phyloP scores from a whole-genome alignment of 176 grass and related monocot species.

The Chloris gayana region DNA sequence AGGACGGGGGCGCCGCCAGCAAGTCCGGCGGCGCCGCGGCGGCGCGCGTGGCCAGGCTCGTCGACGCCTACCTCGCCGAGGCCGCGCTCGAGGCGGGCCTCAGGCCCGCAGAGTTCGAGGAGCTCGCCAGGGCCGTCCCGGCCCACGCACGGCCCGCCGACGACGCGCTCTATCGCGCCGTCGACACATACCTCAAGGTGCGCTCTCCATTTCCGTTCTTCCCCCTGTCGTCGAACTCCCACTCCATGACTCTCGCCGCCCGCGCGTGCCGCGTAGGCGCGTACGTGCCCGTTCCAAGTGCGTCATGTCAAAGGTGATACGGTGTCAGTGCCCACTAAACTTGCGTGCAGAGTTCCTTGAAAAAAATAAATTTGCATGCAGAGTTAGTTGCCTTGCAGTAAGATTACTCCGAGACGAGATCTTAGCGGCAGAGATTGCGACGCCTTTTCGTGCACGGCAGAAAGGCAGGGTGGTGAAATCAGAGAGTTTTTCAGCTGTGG shows the following conservation, averaged over 20 bases:
- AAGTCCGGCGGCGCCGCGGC: conserved; percentile 25
- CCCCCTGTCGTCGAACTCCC: background rate
- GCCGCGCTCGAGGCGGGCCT: conserved; percentile 78
- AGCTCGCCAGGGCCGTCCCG: conserved; percentile 73
- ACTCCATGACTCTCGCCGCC: background rate
- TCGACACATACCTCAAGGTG: conserved; percentile 98
- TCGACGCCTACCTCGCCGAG: conserved; percentile 89
- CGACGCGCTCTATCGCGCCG: conserved; percentile 88
- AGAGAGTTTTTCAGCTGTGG: background rate
- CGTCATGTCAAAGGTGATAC: background rate
- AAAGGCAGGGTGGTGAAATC: background rate
- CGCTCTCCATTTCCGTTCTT: background rate
- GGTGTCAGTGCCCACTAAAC: background rate
- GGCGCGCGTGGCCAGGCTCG: conserved; percentile 71
- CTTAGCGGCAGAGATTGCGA: background rate
- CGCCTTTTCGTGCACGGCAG: conserved; percentile 4
- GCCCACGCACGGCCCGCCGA: conserved; percentile 74
- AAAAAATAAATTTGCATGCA: no score
- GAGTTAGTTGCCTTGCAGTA: background rate
- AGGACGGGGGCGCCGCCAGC: conserved; percentile 22
- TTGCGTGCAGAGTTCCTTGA: background rate
- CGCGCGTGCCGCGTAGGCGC: conserved; percentile 21
- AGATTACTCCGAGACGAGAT: background rate
- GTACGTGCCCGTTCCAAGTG: conserved; percentile 19
- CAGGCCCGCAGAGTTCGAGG: conserved; percentile 68